Percentiles rank a stretch among this genome's conserved stretches.
phyloP scores from a whole-genome alignment of 2,329 filamentous ascomycete species.

The Aspergillus sp. region DNA sequence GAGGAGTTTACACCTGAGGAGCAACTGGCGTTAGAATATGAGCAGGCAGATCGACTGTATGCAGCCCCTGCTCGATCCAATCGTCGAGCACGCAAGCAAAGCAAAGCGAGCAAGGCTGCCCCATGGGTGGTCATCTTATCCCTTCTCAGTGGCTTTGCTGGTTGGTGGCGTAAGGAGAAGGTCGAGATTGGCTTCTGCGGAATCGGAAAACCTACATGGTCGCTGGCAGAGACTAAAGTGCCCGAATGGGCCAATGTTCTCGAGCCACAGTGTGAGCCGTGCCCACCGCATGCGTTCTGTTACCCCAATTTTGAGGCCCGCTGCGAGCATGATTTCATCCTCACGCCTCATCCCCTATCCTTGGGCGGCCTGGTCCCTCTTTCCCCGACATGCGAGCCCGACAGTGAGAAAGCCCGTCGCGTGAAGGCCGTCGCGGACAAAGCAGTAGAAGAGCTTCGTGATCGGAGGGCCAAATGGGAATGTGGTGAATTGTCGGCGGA shows the following conservation, averaged over 20 bases:
- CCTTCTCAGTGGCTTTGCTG: slow-evolving; percentile 63
- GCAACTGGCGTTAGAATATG: slow-evolving; percentile 69
- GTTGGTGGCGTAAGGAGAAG: slow-evolving; percentile 91
- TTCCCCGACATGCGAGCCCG: slow-evolving; percentile 86
- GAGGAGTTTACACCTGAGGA: slow-evolving; percentile 95
- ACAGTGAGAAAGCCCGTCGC: slow-evolving; percentile 82
- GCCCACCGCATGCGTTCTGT: slow-evolving; percentile 85
- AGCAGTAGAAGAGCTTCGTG: slow-evolving; percentile 76
- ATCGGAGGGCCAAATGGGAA: slow-evolving; percentile 81
- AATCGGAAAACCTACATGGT: slow-evolving; percentile 60
- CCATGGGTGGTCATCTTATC: slow-evolving; percentile 65
- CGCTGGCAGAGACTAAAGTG: slow-evolving; percentile 55
- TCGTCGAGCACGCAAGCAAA: slow-evolving; percentile 28
- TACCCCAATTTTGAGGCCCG: slow-evolving; percentile 67
- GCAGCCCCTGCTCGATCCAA: slow-evolving; percentile 13
- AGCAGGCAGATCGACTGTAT: slow-evolving; percentile 49
- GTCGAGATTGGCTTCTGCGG: slow-evolving; percentile 94
- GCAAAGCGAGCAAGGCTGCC: slow-evolving; percentile 52
- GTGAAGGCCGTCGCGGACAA: slow-evolving; percentile 83
- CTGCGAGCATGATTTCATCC: slow-evolving; percentile 82
- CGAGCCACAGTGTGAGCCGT: slow-evolving; percentile 79
- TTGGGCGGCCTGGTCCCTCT: slow-evolving; percentile 74
- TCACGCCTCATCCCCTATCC: slow-evolving; percentile 76
- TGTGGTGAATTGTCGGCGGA: slow-evolving; percentile 68
- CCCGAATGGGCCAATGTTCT: slow-evolving; percentile 66